Percentiles rank a stretch among this genome's conserved stretches.
phyloP scores from a whole-genome alignment of 2,329 filamentous ascomycete genomes.

The Pseudogymnoascus sp. region DNA sequence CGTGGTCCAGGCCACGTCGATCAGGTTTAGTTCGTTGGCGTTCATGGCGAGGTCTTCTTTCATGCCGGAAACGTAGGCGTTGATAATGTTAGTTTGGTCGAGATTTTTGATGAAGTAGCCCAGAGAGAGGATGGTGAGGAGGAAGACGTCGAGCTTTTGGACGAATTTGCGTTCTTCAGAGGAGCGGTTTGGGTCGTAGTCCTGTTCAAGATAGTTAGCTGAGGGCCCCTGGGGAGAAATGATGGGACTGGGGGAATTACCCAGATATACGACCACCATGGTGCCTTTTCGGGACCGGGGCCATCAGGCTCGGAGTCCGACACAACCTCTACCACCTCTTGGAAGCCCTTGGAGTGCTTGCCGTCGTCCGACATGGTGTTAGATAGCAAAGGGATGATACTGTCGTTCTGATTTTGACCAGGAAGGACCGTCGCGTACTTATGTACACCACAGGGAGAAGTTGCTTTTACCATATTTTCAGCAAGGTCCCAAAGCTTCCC shows the following conservation, averaged over 20 bases:
- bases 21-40: constrained; percentile 35
- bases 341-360: not conserved
- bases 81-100: constrained; percentile 27
- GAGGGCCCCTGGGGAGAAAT: not conserved
- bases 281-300: constrained; percentile 14
- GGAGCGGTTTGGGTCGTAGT: constrained; percentile 21
- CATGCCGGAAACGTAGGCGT: constrained; percentile 36
- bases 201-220: constrained; percentile 14
- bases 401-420: not conserved
- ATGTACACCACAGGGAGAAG: not conserved
- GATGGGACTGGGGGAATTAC: constrained; percentile 12
- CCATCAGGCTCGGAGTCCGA: constrained; percentile 14
- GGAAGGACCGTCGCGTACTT: not conserved
- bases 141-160: constrained; percentile 23
- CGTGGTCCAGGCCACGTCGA: constrained; percentile 39
- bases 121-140: constrained; percentile 24
- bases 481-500: not conserved
- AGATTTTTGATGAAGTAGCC: constrained; percentile 28
- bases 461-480: not conserved
- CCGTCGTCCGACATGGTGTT: not conserved
- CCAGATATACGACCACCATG: constrained; percentile 26
- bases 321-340: constrained; percentile 9
- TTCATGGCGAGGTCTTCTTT: constrained; percentile 34
- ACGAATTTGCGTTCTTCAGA: constrained; percentile 22
- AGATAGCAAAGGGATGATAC: not conserved